Evolutionary conservation across 2,329 filamentous ascomycete species (phyloP).

Genomic region (Botrytis cinerea): DNA sequence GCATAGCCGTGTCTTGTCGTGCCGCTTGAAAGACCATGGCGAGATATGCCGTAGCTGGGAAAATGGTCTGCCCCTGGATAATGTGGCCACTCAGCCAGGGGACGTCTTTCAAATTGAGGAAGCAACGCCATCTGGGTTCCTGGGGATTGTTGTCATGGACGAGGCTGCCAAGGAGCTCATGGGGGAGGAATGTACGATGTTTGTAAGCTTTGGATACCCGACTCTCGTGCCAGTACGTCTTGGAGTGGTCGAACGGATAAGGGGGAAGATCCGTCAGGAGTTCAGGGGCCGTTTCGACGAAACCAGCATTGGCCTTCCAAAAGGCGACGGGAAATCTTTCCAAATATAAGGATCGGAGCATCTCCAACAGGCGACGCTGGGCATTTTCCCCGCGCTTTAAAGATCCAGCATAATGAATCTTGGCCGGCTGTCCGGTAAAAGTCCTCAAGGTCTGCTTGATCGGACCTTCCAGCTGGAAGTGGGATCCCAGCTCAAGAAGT

Average conservation of each 20-base stretch:
- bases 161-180: background rate
- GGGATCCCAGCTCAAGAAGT: slow-evolving; percentile 29
- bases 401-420: slow-evolving; percentile 15
- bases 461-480: slow-evolving; percentile 30
- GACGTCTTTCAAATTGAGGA: background rate
- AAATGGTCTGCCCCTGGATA: slow-evolving; percentile 45
- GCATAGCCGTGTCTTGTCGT: slow-evolving; percentile 14
- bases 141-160: background rate
- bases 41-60: slow-evolving; percentile 40
- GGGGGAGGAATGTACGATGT: background rate
- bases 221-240: slow-evolving; percentile 55
- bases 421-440: slow-evolving; percentile 36
- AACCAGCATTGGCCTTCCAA: slow-evolving; percentile 50
- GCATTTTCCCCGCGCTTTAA: slow-evolving; percentile 25
- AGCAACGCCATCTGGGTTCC: slow-evolving; percentile 1
- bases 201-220: slow-evolving; percentile 47
- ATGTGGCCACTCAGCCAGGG: slow-evolving; percentile 47
- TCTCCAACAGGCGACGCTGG: slow-evolving; percentile 20
- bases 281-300: slow-evolving; percentile 23
- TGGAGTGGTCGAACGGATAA: slow-evolving; percentile 57
- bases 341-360: slow-evolving; percentile 24
- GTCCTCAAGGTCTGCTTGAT: slow-evolving; percentile 38
- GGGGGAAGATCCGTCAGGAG: slow-evolving; percentile 46
- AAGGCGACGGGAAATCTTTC: slow-evolving; percentile 45
- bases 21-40: slow-evolving; percentile 41